phyloP scores from a whole-genome alignment of 148 eudicot species.

The Rhododendron williamsianum region DNA sequence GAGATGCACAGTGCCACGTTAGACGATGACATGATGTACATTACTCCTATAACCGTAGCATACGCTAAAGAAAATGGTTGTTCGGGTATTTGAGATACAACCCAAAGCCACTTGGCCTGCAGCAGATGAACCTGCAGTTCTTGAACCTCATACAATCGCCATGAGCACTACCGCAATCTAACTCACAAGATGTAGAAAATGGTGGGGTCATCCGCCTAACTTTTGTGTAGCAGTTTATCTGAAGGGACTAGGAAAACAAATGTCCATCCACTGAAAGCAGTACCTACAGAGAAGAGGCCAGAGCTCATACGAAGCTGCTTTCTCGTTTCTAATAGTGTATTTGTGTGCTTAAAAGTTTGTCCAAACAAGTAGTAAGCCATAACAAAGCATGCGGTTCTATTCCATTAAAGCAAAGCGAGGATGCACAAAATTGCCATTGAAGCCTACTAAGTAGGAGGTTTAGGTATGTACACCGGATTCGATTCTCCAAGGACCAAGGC shows the following conservation, averaged over 20 bases:
- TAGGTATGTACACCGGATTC: neutral
- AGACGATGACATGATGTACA: neutral
- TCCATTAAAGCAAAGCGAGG: neutral
- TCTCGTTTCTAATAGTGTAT: neutral
- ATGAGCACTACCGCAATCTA: neutral
- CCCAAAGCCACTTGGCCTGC: neutral
- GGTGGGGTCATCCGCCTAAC: neutral
- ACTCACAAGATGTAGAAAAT: neutral
- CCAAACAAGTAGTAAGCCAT: neutral
- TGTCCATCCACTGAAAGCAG: neutral
- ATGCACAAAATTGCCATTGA: neutral
- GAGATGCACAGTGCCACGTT: neutral
- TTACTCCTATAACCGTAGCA: neutral
- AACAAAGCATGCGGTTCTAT: neutral
- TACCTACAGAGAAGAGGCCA: neutral
- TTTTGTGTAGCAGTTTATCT: neutral
- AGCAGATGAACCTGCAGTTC: neutral
- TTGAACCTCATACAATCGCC: neutral
- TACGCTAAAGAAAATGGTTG: neutral
- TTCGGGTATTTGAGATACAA: neutral
- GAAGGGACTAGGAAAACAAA: neutral
- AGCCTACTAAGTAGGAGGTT: neutral
- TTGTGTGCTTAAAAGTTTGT: neutral
- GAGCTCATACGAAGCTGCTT: neutral
- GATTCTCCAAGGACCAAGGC: neutral